phyloP scores from a whole-genome alignment of 1,284 basidiomycete genomes.

The Phlebopus sp. region DNA sequence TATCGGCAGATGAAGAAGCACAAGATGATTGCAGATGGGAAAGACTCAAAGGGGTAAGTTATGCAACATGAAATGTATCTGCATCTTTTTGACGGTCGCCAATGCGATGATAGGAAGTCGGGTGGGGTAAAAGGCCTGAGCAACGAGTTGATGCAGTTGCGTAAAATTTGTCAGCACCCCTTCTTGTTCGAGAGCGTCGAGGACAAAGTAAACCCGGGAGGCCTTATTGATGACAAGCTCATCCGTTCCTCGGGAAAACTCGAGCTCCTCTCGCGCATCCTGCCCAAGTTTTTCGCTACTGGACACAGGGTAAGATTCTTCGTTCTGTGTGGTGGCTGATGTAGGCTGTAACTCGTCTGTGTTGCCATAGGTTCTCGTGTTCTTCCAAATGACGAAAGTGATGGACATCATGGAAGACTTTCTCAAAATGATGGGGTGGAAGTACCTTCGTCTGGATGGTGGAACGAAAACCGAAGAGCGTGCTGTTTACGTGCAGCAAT shows the following conservation, averaged over 20 bases:
- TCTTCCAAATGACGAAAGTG: conserved; percentile 99
- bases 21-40: conserved; percentile 93
- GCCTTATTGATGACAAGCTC: conserved; percentile 83
- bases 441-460: conserved; percentile 95
- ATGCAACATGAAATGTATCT: neutral
- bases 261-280: conserved; percentile 88
- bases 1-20: conserved; percentile 98
- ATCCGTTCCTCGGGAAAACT: conserved; percentile 92
- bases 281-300: conserved; percentile 93
- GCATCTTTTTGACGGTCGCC: conserved; percentile 8
- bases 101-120: conserved; percentile 49
- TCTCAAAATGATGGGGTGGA: conserved; percentile 85
- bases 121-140: conserved; percentile 84
- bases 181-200: conserved; percentile 97
- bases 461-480: conserved; percentile 98
- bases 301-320: conserved; percentile 75
- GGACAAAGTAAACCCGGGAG: conserved; percentile 82
- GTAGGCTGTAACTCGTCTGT: neutral
- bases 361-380: conserved; percentile 81
- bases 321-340: neutral
- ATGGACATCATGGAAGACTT: conserved; percentile 99
- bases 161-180: conserved; percentile 99
- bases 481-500: conserved; percentile 83
- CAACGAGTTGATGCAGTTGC: conserved; percentile 98
- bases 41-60: conserved; percentile 63